phyloP scores from a whole-genome alignment of 176 grass and related monocot genomes.

The Luzula sylvatica region DNA sequence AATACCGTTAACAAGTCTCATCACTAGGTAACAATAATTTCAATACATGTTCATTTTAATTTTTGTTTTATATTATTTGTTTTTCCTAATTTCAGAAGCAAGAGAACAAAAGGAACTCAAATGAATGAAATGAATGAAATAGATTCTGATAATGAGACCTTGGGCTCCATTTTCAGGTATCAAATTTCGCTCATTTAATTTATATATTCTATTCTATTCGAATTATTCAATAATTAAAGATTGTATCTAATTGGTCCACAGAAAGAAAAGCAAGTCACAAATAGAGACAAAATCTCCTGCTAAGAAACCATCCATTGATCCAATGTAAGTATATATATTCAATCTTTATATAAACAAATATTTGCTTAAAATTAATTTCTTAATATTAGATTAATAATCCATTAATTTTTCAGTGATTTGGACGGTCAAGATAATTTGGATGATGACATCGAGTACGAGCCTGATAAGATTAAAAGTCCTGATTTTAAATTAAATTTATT shows the following conservation, averaged over 20 bases:
- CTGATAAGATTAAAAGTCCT: slow-evolving; percentile 7
- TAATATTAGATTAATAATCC: not conserved
- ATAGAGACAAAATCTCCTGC: not conserved
- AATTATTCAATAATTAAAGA: not conserved
- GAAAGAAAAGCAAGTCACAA: slow-evolving; percentile 9
- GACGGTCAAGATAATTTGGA: slow-evolving; percentile 33
- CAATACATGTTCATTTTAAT: slow-evolving; percentile 21
- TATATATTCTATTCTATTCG: not conserved
- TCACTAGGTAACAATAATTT: slow-evolving; percentile 36
- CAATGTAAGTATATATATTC: slow-evolving; percentile 9
- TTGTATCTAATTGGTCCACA: not conserved
- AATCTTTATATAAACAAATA: slow-evolving; percentile 5
- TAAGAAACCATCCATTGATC: slow-evolving; percentile 3
- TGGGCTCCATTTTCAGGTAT: slow-evolving; percentile 64
- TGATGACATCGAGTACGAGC: slow-evolving; percentile 32
- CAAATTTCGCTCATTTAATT: slow-evolving; percentile 7
- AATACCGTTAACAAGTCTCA: slow-evolving; percentile 51
- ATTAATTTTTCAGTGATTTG: slow-evolving; percentile 18
- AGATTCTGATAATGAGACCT: slow-evolving; percentile 43
- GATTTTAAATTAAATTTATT: not conserved
- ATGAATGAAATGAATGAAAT: slow-evolving; percentile 28
- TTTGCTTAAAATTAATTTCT: slow-evolving; percentile 6
- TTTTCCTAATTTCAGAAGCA: slow-evolving; percentile 16
- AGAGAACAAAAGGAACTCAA: slow-evolving; percentile 30
- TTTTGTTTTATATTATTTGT: not conserved